Evolutionary conservation across 495 filamentous ascomycete genomes (phyloP).

Genomic region (Apiosordaria backusii): DNA sequence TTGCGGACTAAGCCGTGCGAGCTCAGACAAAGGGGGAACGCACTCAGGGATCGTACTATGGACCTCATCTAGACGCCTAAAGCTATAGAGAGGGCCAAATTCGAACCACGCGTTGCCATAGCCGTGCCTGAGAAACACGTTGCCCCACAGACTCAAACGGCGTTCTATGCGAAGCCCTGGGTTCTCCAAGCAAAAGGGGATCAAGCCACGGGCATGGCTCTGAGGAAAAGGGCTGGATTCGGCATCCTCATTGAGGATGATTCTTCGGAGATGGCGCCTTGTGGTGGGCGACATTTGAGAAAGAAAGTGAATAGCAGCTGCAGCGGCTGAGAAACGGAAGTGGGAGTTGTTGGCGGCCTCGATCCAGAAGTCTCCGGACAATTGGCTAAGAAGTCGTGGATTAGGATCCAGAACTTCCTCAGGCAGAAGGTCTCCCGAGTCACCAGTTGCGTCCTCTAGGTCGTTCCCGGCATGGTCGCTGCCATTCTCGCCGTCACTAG

Average conservation of each 20-base stretch:
- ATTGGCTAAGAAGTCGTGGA: not conserved
- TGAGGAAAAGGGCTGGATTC: not conserved
- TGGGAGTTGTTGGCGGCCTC: not conserved
- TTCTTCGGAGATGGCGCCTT: not conserved
- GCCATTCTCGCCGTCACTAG: no score
- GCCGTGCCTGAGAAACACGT: not conserved
- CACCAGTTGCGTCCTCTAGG: no score
- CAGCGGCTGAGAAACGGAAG: not conserved
- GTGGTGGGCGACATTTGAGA: no score
- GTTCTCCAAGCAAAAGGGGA: not conserved
- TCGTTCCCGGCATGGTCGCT: no score
- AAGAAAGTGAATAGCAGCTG: not conserved
- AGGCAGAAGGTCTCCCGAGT: no score
- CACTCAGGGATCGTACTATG: no score
- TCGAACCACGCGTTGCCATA: not conserved
- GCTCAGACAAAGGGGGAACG: no score
- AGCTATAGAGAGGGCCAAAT: no score
- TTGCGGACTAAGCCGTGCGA: no score
- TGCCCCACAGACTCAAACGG: not conserved
- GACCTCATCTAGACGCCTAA: no score
- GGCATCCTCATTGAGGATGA: not conserved
- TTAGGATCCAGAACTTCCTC: no score
- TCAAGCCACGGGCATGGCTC: not conserved
- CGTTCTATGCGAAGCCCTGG: not conserved
- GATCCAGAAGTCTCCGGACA: not conserved